Evolutionary conservation across 2,329 filamentous ascomycete genomes (phyloP).

Genomic region (Cordyceps cateniannulata): DNA sequence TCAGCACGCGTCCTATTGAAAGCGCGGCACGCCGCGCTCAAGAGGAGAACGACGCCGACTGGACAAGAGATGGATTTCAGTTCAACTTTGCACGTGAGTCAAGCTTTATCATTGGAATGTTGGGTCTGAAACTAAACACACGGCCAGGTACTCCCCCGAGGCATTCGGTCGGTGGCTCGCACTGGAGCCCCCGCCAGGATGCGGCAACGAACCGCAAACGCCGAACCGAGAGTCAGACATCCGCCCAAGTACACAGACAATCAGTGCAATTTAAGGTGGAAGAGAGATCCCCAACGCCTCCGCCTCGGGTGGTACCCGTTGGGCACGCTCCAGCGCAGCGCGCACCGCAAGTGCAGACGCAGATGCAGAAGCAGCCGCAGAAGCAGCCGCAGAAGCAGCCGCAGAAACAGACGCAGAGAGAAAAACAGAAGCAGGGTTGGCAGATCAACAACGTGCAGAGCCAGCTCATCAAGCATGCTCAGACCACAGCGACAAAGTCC

Average conservation of each 20-base stretch:
- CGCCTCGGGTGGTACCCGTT: neutral
- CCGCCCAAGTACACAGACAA: neutral
- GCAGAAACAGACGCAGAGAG: neutral
- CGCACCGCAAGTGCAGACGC: neutral
- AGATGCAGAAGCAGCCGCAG: neutral
- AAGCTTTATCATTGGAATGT: neutral
- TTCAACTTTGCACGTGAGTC: slow-evolving; percentile 1
- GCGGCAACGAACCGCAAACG: neutral
- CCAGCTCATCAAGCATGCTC: neutral
- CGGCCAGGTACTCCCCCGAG: neutral
- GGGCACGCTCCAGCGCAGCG: neutral
- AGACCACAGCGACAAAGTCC: neutral
- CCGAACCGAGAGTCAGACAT: neutral
- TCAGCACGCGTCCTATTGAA: neutral
- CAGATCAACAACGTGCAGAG: slow-evolving; percentile 7
- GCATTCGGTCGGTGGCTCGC: neutral
- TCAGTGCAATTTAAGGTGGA: neutral
- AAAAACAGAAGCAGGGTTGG: neutral
- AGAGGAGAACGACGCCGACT: neutral
- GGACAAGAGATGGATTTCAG: neutral
- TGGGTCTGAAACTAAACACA: neutral
- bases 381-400: neutral
- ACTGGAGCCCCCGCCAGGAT: slow-evolving; percentile 6
- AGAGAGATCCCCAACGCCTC: neutral
- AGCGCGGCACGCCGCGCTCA: neutral